These are phyloP conservation scores for Dillenia turbinata DNA, from an alignment of 164 flowering plant species.

Conservation along the genomic window DNA sequence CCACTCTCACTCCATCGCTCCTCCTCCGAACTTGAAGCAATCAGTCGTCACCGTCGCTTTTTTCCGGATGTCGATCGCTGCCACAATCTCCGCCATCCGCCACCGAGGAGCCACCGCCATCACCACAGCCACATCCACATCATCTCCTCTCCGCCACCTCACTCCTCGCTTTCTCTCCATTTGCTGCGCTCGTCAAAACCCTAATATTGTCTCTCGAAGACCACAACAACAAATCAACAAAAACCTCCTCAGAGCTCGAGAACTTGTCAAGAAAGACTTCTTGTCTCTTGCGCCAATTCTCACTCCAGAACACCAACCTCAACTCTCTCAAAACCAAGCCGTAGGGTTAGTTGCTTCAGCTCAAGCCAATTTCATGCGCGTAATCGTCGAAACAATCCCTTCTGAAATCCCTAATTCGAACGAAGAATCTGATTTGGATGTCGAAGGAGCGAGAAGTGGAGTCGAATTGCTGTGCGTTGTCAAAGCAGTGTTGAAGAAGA, in stretches of 20 bases:
- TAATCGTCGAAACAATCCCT: conserved; percentile 41
- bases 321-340: conserved; percentile 56
- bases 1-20: too few species aligned
- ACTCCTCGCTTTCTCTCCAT: conserved; percentile 1
- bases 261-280: conserved; percentile 36
- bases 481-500: conserved; percentile 86
- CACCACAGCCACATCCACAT: conserved; percentile 14
- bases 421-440: neutral
- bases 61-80: conserved; percentile 25
- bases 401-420: conserved; percentile 1
- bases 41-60: too few species aligned
- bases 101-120: conserved; percentile 10
- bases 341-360: conserved; percentile 75
- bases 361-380: conserved; percentile 97
- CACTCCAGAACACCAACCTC: conserved; percentile 25
- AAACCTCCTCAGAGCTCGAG: conserved; percentile 53
- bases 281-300: conserved; percentile 51
- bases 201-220: conserved; percentile 27
- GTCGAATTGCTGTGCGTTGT: conserved; percentile 86
- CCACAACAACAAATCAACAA: conserved; percentile 32
- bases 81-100: conserved; percentile 40
- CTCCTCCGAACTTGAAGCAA: too few species aligned
- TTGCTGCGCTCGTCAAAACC: conserved; percentile 31
- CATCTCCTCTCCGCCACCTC: conserved; percentile 17
- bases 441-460: conserved; percentile 20